Evolutionary conservation across 495 filamentous ascomycete genomes (phyloP), one percentile per base, ranked within the genome.

Genomic region (Xylaria palmicola): DNA sequence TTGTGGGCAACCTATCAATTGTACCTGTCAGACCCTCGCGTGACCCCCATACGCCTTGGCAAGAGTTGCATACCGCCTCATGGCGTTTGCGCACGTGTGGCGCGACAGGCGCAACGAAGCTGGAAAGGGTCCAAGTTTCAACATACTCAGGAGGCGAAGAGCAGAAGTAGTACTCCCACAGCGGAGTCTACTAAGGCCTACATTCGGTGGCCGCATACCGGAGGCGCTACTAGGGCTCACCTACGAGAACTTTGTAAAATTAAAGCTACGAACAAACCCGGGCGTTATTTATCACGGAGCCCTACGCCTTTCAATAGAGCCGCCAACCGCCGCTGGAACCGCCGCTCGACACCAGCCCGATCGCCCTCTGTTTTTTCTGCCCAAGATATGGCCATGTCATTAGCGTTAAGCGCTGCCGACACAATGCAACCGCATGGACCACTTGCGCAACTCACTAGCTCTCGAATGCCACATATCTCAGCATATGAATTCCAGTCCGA

Each of bases 41-140:
- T 96, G 27, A 98, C 94, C 1, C 94, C 94, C 0, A 93, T 98
- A 76, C 92, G 93, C 66, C 88, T 91, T 77, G 85, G 92, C 15
- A 92, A 93, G 20, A 93, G 91, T 53, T 84, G 85, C 56, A 85
- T 93, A 37, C 94, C 94, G 22, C 94, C 94, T 12, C 80, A 94
- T 37, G 95, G 94, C 7, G 90, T 98, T 32, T 93, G 92, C 66
- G 82, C 88, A 66, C 90, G 92, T 60, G 92, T 98, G 49, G 90
- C 92, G 1, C 84, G 92, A 67, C 88, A 91, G 67, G 90, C 93
- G 5, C 90, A 87, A 74, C 83, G 86, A 67, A 93, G 83, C 57
- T 98, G 95, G 95, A 89, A 84, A 65, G 86, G 84, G 7, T 75
- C 81, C 8, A 83, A 79, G 47, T 63, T 72, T 7, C 66, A 72